Base-by-base conservation (phyloP, 1,284 basidiomycete species). In the Cronartium quercuum region DNA sequence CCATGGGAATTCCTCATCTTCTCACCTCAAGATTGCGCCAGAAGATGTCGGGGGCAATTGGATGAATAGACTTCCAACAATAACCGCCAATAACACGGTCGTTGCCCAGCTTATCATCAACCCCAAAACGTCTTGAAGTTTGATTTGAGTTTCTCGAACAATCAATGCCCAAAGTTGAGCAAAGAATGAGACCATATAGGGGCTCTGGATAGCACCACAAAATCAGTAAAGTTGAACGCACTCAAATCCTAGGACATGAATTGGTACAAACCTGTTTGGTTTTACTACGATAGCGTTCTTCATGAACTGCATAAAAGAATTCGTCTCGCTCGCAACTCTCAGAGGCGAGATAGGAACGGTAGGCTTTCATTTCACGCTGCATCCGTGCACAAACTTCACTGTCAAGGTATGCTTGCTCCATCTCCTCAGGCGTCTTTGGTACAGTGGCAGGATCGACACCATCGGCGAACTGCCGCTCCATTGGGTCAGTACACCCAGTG, bases 1-100 rank as follows among this genome's bases (percentile, higher is more conserved):
- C 13, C 15, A 13, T 51, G 13, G 44, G 82, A 93, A 93, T 73
- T 24, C 9, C 35, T 42, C 13, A 38, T 44, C 37, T 5, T 6
- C 88, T 40, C 91, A 92, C 77, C 92, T 87, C 24, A 91, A 92
- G 83, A 95, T 94, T 0, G 90, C 90, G 51, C 92, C 92, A 44
- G 86, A 85, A 9, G 91, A 87, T 0, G 89, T 89, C n/a, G 85
- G 79, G 2, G 91, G 90, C 41, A 90, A 85, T 69, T 90, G 86
- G 79, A 79, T 83, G 75, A 82, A 84, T 68, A 84, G 80, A 21
- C 80, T 81, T 42, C 92, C 92, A 77, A 90, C 85, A 67, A 95
- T 86, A 64, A 95, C 82, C 66, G 90, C 88, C 42, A 92, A 82
- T 64, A 85, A 77, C 78, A 83, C 78, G 10, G 81, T 79, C n/a